phyloP scores from a whole-genome alignment of 2,329 filamentous ascomycete species.

The Fusarium nelsonii region DNA sequence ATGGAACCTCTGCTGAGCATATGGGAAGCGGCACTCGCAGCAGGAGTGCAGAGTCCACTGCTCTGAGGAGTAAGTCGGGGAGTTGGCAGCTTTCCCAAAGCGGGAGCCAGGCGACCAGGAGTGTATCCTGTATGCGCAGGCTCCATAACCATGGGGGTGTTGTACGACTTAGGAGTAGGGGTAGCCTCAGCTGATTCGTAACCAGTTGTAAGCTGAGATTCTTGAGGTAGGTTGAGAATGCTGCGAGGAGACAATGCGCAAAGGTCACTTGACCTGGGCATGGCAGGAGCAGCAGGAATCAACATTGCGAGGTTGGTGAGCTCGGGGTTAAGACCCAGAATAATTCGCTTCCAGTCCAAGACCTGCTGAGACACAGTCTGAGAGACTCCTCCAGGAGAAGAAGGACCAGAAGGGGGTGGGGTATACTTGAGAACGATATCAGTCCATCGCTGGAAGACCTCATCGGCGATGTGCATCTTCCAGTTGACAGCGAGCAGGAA shows the following conservation, averaged over 20 bases:
- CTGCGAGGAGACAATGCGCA: constrained; percentile 58
- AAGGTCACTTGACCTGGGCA: constrained; percentile 52
- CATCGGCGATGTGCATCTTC: constrained; percentile 93
- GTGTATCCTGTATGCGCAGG: constrained; percentile 58
- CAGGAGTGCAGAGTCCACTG: constrained; percentile 70
- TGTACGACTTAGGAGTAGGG: constrained; percentile 57
- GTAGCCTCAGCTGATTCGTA: constrained; percentile 56
- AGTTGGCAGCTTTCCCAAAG: constrained; percentile 68
- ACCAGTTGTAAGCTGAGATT: constrained; percentile 51
- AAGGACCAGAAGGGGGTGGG: constrained; percentile 71
- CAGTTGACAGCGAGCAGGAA: constrained; percentile 92
- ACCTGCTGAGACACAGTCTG: constrained; percentile 61
- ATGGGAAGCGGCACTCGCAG: constrained; percentile 66
- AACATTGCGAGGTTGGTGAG: constrained; percentile 70
- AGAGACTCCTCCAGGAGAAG: constrained; percentile 64
- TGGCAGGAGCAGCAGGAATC: constrained; percentile 52
- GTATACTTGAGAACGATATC: constrained; percentile 90
- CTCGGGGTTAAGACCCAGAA: constrained; percentile 67
- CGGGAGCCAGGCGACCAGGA: constrained; percentile 63
- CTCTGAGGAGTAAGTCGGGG: constrained; percentile 69
- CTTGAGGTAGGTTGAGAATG: constrained; percentile 59
- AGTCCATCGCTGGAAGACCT: constrained; percentile 91
- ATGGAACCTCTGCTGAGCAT: constrained; percentile 65
- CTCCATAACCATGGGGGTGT: constrained; percentile 63
- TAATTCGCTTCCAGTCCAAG: constrained; percentile 69